Conservation (phyloP, 2,329 filamentous ascomycete genomes). For the Daldinia sp. region DNA sequence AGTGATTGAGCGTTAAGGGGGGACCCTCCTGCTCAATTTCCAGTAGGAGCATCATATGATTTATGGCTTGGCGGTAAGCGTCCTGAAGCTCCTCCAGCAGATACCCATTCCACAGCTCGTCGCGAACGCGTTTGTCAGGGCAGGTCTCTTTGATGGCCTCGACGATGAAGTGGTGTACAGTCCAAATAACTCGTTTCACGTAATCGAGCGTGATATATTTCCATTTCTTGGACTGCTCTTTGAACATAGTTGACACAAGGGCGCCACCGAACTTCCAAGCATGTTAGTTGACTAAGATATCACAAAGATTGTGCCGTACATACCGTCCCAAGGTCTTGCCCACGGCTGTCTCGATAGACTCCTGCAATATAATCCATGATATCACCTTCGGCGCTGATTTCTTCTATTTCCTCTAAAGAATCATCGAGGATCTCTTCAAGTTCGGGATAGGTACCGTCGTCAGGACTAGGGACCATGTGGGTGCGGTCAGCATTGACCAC, state of each 20-base stretch:
- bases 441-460: constrained; percentile 34
- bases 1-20: constrained; percentile 63
- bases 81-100: constrained; percentile 58
- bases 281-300: not conserved
- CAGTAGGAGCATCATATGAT: constrained; percentile 61
- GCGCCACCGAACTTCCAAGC: constrained; percentile 38
- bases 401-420: constrained; percentile 38
- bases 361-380: constrained; percentile 61
- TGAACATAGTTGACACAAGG: constrained; percentile 58
- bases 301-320: constrained; percentile 4
- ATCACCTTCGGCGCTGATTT: constrained; percentile 29
- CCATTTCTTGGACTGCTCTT: constrained; percentile 64
- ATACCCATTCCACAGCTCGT: constrained; percentile 54
- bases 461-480: not conserved
- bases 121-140: constrained; percentile 55
- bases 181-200: constrained; percentile 57
- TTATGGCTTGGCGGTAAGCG: constrained; percentile 59
- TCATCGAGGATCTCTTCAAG: constrained; percentile 50
- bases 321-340: constrained; percentile 59
- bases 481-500: not conserved
- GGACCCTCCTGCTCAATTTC: constrained; percentile 57
- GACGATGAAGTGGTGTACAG: constrained; percentile 61
- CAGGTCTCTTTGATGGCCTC: constrained; percentile 57
- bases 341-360: constrained; percentile 57
- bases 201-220: constrained; percentile 57